These are phyloP conservation scores for Trichoderma sp. DNA, from an alignment of 2,329 filamentous ascomycete genomes.

Conservation along the genomic window DNA sequence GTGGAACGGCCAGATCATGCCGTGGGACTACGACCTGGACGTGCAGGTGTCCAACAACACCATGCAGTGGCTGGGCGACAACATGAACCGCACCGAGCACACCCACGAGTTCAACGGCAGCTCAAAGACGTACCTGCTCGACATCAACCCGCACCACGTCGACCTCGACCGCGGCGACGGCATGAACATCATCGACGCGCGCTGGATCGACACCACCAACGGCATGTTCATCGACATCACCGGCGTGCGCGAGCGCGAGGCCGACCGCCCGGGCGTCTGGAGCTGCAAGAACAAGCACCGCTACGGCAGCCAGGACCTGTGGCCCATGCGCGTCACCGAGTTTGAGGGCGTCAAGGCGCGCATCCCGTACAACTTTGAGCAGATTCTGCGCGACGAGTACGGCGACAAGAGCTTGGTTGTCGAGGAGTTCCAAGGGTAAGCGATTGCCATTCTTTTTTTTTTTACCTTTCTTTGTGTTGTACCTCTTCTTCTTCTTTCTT, in stretches of 20 bases:
- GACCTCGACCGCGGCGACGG: slow-evolving; percentile 67
- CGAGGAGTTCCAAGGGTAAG: slow-evolving; percentile 66
- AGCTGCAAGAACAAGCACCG: slow-evolving; percentile 80
- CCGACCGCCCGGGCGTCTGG: slow-evolving; percentile 65
- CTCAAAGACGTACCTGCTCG: slow-evolving; percentile 66
- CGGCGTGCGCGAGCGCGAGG: slow-evolving; percentile 69
- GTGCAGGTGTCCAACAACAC: slow-evolving; percentile 74
- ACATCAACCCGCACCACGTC: slow-evolving; percentile 73
- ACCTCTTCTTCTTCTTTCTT: neutral
- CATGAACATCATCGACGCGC: slow-evolving; percentile 78
- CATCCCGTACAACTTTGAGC: slow-evolving; percentile 71
- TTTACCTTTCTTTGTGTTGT: slow-evolving; percentile 17
- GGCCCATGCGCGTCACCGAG: slow-evolving; percentile 71
- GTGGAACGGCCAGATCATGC: slow-evolving; percentile 80
- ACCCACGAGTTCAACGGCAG: slow-evolving; percentile 49
- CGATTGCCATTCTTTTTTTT: slow-evolving; percentile 26
- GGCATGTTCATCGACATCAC: slow-evolving; percentile 87
- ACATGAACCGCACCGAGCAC: slow-evolving; percentile 71
- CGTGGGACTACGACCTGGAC: slow-evolving; percentile 85
- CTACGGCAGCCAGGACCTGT: slow-evolving; percentile 72
- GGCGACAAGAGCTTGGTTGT: slow-evolving; percentile 61
- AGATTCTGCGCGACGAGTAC: slow-evolving; percentile 69
- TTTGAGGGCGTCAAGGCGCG: slow-evolving; percentile 75
- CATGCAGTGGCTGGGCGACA: slow-evolving; percentile 64
- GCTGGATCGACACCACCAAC: slow-evolving; percentile 77